These are phyloP conservation scores for Leccinum uliginosum DNA, from an alignment of 768 basidiomycete species.

Conservation along the genomic window DNA sequence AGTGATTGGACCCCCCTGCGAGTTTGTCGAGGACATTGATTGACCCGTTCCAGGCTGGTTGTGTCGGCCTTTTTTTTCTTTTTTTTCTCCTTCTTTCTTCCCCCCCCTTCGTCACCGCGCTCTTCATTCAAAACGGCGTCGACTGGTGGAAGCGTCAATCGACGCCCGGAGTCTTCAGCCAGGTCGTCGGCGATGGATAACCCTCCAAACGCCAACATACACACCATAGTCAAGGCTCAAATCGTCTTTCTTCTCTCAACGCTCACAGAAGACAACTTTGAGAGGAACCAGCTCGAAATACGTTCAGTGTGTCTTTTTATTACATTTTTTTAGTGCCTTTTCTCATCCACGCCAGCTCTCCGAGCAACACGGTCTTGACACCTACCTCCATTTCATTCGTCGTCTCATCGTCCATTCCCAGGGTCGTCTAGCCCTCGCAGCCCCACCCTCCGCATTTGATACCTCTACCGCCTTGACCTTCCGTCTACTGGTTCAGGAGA, in stretches of 20 bases:
- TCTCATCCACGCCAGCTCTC: conserved; percentile 61
- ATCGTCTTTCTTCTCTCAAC: conserved; percentile 97
- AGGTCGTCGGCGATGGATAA: conserved; percentile 84
- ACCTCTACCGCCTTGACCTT: conserved; percentile 77
- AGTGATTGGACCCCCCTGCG: conserved; percentile 10
- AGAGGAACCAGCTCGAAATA: conserved; percentile 90
- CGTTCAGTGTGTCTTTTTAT: conserved; percentile 66
- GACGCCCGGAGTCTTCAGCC: conserved; percentile 72
- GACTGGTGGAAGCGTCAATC: conserved; percentile 60
- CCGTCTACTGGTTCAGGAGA: conserved; percentile 83
- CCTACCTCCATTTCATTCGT: conserved; percentile 96
- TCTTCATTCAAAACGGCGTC: conserved; percentile 57
- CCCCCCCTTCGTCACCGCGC: conserved; percentile 25
- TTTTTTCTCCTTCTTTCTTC: conserved; percentile 14
- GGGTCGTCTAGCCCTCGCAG: conserved; percentile 56
- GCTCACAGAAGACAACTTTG: conserved; percentile 95
- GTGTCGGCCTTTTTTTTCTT: conserved; percentile 28
- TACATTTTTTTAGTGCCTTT: conserved; percentile 4
- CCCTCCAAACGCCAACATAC: conserved; percentile 78
- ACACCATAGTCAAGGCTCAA: conserved; percentile 93
- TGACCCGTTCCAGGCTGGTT: conserved; percentile 29
- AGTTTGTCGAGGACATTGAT: conserved; percentile 18
- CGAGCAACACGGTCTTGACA: conserved; percentile 95
- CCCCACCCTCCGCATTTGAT: conserved; percentile 63
- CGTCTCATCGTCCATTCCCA: conserved; percentile 90